Evolutionary conservation across 140 eudicot genomes (phyloP).

Genomic region (Anethum foeniculum): DNA sequence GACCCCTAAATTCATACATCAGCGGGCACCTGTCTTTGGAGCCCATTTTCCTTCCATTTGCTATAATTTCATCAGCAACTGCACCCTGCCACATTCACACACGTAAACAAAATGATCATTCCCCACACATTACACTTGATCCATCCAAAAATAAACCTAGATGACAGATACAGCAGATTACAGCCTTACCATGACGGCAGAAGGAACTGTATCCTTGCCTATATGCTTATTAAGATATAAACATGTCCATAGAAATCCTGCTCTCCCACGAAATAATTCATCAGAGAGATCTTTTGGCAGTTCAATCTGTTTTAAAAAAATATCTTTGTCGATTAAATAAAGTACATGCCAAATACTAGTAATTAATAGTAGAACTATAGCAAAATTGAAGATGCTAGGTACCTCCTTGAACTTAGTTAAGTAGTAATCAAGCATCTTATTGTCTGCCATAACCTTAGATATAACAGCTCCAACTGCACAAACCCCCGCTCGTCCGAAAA

Average conservation of each 20-base stretch:
- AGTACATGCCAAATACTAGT: not conserved
- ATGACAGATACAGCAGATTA: not conserved
- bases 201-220: slow-evolving; percentile 44
- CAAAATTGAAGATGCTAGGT: not conserved
- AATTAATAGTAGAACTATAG: not conserved
- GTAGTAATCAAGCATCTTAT: slow-evolving; percentile 41
- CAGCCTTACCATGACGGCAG: slow-evolving; percentile 31
- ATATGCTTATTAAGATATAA: slow-evolving; percentile 48
- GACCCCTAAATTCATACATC: slow-evolving; percentile 58
- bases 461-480: slow-evolving; percentile 83
- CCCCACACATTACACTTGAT: not conserved
- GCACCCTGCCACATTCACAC: slow-evolving; percentile 23
- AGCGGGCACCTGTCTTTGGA: slow-evolving; percentile 40
- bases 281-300: slow-evolving; percentile 40
- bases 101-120: not conserved
- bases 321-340: not conserved
- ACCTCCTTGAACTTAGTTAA: slow-evolving; percentile 55
- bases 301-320: slow-evolving; percentile 35
- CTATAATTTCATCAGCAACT: slow-evolving; percentile 43
- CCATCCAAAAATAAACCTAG: not conserved
- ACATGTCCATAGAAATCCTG: slow-evolving; percentile 66
- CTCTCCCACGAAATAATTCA: slow-evolving; percentile 56
- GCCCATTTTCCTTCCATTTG: slow-evolving; percentile 50
- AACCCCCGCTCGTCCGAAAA: slow-evolving; percentile 70
- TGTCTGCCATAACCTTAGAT: slow-evolving; percentile 38